These are phyloP conservation scores for Mercurialis annua DNA, from an alignment of 345 rosid genomes.

Conservation along the genomic window DNA sequence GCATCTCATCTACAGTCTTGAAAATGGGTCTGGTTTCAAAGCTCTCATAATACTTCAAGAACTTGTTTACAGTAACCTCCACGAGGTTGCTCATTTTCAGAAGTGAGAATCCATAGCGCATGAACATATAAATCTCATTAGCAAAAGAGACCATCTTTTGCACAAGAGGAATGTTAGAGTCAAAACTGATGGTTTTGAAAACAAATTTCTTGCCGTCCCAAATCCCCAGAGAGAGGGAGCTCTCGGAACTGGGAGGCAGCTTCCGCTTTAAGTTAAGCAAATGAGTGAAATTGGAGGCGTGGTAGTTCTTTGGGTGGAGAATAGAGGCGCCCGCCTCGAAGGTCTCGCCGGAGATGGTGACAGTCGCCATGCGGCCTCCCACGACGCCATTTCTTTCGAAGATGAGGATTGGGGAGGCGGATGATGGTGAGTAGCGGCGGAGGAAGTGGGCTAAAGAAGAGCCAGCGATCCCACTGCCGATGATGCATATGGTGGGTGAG, in stretches of 20 bases:
- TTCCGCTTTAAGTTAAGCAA: slow-evolving; percentile 42
- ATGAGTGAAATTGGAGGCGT: slow-evolving; percentile 58
- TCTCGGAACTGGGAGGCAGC: slow-evolving; percentile 47
- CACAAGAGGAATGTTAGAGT: slow-evolving; percentile 37
- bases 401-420: slow-evolving; percentile 35
- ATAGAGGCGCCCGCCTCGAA: slow-evolving; percentile 94
- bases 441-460: slow-evolving; percentile 90
- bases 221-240: slow-evolving; percentile 52
- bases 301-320: slow-evolving; percentile 82
- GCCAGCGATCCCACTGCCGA: slow-evolving; percentile 90
- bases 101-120: slow-evolving; percentile 78
- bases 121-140: slow-evolving; percentile 50
- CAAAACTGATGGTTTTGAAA: slow-evolving; percentile 49
- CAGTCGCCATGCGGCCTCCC: slow-evolving; percentile 91
- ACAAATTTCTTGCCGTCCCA: slow-evolving; percentile 73
- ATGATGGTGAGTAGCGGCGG: slow-evolving; percentile 35
- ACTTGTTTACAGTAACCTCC: slow-evolving; percentile 62
- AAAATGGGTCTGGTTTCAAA: slow-evolving; percentile 66
- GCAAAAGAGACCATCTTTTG: slow-evolving; percentile 56
- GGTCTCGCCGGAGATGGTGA: slow-evolving; percentile 49
- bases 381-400: slow-evolving; percentile 67
- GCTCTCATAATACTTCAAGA: slow-evolving; percentile 72
- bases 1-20: slow-evolving; percentile 81
- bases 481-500: slow-evolving; percentile 55
- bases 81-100: slow-evolving; percentile 63